Evolutionary conservation across 768 basidiomycete genomes (phyloP).

Genomic region (Lactarius vividus): DNA sequence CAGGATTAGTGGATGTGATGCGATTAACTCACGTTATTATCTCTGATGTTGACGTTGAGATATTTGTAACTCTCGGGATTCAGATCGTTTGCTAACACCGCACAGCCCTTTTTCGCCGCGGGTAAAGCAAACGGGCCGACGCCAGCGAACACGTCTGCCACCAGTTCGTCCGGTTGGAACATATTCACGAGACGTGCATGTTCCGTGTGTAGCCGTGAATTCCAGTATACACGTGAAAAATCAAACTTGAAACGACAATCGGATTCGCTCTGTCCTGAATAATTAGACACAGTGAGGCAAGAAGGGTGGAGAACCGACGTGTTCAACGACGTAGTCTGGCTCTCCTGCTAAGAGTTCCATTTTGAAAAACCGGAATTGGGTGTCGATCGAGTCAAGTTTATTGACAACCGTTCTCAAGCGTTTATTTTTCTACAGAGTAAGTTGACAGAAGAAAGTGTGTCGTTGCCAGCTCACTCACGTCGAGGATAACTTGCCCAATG

Average conservation of each 20-base stretch:
- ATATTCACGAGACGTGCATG: constrained; percentile 78
- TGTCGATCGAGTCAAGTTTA: constrained; percentile 85
- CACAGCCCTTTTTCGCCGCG: constrained; percentile 87
- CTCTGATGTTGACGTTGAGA: constrained; percentile 63
- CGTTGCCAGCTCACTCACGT: constrained; percentile 50
- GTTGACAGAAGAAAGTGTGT: constrained; percentile 3
- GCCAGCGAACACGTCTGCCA: constrained; percentile 95
- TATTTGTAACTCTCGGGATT: constrained; percentile 88
- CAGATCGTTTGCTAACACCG: constrained; percentile 88
- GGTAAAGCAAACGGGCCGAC: constrained; percentile 97
- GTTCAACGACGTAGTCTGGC: constrained; percentile 78
- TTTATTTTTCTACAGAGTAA: constrained; percentile 71
- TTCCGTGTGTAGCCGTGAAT: constrained; percentile 89
- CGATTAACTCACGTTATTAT: constrained; percentile 65
- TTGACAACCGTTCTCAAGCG: constrained; percentile 87
- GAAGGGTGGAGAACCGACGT: constrained; percentile 50
- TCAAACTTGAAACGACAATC: constrained; percentile 90
- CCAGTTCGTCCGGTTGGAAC: constrained; percentile 72
- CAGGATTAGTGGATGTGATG: constrained; percentile 3
- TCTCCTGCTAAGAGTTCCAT: constrained; percentile 98
- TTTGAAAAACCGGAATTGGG: constrained; percentile 85
- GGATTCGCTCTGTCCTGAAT: constrained; percentile 63
- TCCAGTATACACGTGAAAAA: constrained; percentile 97
- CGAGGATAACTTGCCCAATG: constrained; percentile 90
- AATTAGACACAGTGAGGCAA: not conserved